A percentile compares a stretch with the other conserved stretches of the same genome.
Conservation (phyloP, 1,284 basidiomycete species). For the Moniliophthora roreri region DNA sequence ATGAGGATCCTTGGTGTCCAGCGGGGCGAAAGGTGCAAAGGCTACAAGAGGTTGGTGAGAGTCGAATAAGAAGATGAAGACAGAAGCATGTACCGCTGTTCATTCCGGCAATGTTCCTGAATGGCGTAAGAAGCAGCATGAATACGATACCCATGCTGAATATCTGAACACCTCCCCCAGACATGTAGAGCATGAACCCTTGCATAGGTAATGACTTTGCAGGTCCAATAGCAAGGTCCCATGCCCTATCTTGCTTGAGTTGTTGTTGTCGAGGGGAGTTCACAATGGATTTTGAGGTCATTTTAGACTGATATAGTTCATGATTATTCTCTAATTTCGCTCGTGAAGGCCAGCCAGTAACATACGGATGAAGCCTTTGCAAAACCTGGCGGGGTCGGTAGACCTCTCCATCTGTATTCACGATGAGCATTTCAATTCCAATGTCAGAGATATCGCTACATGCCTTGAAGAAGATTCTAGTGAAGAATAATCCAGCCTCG, state of each 20-base stretch:
- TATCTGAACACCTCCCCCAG: conserved; percentile 88
- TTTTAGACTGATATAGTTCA: conserved; percentile 35
- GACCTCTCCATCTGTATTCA: conserved; percentile 52
- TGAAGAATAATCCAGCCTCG: conserved; percentile 33
- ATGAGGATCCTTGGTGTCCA: conserved; percentile 45
- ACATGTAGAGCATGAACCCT: conserved; percentile 96
- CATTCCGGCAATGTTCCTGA: conserved; percentile 77
- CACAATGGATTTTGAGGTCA: conserved; percentile 36
- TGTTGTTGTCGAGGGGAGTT: conserved; percentile 40
- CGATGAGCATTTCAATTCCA: neutral
- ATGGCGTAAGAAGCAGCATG: conserved; percentile 81
- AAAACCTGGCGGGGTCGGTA: conserved; percentile 66
- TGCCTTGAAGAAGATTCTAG: conserved; percentile 37
- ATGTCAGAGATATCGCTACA: conserved; percentile 2
- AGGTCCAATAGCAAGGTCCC: conserved; percentile 83
- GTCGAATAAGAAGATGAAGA: conserved; percentile 5
- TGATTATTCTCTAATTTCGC: neutral
- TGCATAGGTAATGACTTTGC: conserved; percentile 93
- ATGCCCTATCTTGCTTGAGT: conserved; percentile 80
- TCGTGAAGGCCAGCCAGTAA: conserved; percentile 20
- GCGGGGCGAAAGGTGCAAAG: conserved; percentile 66
- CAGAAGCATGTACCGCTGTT: conserved; percentile 59
- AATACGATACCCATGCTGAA: conserved; percentile 94
- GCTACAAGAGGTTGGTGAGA: conserved; percentile 37
- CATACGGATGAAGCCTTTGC: conserved; percentile 33